Evolutionary conservation across 148 eudicot species (phyloP), one percentile per base, ranked within the genome.

Genomic region (Tetragonia tetragonoides): DNA sequence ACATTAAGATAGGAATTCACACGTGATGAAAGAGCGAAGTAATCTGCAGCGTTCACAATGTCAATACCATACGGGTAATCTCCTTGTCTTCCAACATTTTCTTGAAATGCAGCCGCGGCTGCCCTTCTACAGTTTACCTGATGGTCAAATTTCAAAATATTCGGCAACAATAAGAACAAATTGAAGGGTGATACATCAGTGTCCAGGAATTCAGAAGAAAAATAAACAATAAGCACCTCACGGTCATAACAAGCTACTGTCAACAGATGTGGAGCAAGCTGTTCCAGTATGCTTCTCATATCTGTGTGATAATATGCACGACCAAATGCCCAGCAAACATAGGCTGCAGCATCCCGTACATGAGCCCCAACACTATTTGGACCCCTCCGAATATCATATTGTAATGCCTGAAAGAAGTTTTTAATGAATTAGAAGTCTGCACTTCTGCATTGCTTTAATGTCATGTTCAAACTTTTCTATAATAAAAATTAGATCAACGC

Each of bases 321-420:
- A 65, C 99, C 99, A 85, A 95, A 95, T 69, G 99, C 99, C 99
- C 99, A 95, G 79, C 99, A 95, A 83, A 95, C 99, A 93, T 95
- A 95, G 71, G 99, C 97, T 73, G 99, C 99, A 78, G 99, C 99
- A 90, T 95, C 99, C 82, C 99, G 97, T 39, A 95, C 97, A 83
- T 95, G 99, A 44, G 99, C 95, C 53, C 99, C 99, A 74, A 95
- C 91, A 87, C 99, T 95, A 80, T 95, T 97, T 53, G 97, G 99
- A 78, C 99, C 98, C 85, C 98, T 89, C 72, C 98, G 90, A 81
- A 94, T 78, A 82, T 94, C 98, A 90, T 94, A 94, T 80, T 92
- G 97, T 66, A 92, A 81, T 70, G 98, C 97, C 98, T 94, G 78
- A 40, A 66, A 78, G 38, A 61, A 77, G 37, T 56, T 16, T 70